Percentiles rank a stretch among this genome's conserved stretches.
Evolutionary conservation across 352 stramenopile species (phyloP).

Genomic region (Plasmopara viticola): DNA sequence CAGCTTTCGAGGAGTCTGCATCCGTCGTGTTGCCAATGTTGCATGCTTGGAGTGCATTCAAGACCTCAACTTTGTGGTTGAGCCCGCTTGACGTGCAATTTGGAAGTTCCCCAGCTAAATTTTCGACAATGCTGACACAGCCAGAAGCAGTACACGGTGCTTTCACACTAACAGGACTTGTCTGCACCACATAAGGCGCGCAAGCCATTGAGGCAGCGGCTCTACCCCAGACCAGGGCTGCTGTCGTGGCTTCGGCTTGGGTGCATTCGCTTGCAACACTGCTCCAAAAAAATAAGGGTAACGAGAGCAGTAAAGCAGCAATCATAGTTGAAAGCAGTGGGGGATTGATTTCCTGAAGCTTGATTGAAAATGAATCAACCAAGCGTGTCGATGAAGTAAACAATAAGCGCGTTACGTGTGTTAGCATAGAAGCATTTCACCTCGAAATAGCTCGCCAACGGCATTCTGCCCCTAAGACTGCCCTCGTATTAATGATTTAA

Average conservation of each 20-base stretch:
- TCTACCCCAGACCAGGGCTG: slow-evolving; percentile 10
- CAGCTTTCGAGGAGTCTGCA: slow-evolving; percentile 1
- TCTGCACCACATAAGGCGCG: slow-evolving; percentile 14
- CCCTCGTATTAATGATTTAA: too few species aligned
- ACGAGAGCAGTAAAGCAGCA: neutral
- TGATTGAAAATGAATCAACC: too few species aligned
- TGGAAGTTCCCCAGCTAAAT: slow-evolving; percentile 14
- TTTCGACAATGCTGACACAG: slow-evolving; percentile 16
- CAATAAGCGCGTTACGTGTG: too few species aligned
- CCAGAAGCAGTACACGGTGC: slow-evolving; percentile 18
- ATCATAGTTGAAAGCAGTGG: neutral
- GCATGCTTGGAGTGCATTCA: slow-evolving; percentile 17
- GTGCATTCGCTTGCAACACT: slow-evolving; percentile 16
- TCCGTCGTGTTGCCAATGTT: slow-evolving; percentile 5
- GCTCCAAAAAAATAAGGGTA: neutral
- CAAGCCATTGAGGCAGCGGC: slow-evolving; percentile 17
- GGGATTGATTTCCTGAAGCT: neutral
- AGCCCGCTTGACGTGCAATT: slow-evolving; percentile 22
- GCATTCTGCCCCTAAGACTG: neutral
- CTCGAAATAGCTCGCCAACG: neutral
- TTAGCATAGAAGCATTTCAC: too few species aligned
- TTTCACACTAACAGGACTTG: slow-evolving; percentile 13
- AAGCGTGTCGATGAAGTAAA: too few species aligned
- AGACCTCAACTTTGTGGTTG: slow-evolving; percentile 24
- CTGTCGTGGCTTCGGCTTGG: slow-evolving; percentile 8